Base-by-base conservation (phyloP, 2,329 filamentous ascomycete genomes). In the Venturia oleaginea region DNA sequence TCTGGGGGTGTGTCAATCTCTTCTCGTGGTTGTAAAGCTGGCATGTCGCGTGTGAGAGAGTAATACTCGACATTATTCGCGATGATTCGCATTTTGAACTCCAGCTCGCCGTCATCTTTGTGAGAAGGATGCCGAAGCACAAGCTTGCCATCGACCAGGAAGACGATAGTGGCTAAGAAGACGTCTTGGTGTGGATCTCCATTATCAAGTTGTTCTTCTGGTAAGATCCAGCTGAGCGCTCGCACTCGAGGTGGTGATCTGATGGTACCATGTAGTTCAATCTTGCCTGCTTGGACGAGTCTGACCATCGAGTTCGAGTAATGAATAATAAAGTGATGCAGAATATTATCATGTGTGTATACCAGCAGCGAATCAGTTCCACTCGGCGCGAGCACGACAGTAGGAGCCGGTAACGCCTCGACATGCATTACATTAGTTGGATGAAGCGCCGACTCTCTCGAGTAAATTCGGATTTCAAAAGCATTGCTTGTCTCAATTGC, bases 11-110 rank as follows among this genome's bases (percentile, higher is more conserved):
- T 67, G 77, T 78, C 69, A 77, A 79, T 11, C 74, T 77, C 24
- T 43, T 66, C 30, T 15, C 32, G 32, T 10, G 22, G 37, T 43
- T 68, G 71, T 64, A 79, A 74, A 43, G 78, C 76, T 7, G 85
- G 86, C 70, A 95, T 90, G 72, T 99, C 94, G 68, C 92, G 87
- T 86, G 95, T 95, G 70, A 94, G 86, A 63, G 88, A 88, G 73
- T 96, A 97, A 71, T 94, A 97, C 74, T 99, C 94, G 48, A 97
- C 92, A 70, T 96, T 95, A 71, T 97, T 91, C 15, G 92, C 92
- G 72, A 99, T 89, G 66, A 97, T 89, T 11, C 92, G 89, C 94
- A 99, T 99, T 72, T 97, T 93, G 72, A 99, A 99, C 78, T 97
- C 97, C 62, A 97, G 81, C 69, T 92, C 89, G 5, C 90, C 90